Evolutionary conservation across 2,329 filamentous ascomycete genomes (phyloP), one percentile per base, ranked within the genome.

Genomic region (Microcyclosporella mali): DNA sequence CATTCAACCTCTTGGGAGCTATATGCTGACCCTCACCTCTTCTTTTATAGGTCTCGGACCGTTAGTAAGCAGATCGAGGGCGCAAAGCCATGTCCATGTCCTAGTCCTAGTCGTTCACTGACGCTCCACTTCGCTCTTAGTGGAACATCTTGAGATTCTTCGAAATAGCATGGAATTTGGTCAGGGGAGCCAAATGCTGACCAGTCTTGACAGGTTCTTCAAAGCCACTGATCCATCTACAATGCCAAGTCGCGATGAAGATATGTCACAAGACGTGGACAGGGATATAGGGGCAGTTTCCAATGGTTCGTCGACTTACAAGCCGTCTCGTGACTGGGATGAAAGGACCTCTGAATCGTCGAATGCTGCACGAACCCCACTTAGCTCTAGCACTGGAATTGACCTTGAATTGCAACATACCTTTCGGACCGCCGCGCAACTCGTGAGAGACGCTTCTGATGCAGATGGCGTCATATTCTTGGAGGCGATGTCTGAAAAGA

Each of bases 131-230:
- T n/a, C n/a, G n/a, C n/a, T n/a, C n/a, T n/a, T n/a, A n/a, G n/a
- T 81, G 67, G 72, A 79, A 16, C 79, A 84, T 46, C 59, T 85
- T 7, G 78, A 80, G 61, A 55, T 55, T 47, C 45, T 52, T 16
- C 40, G 52, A 29, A 50, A 47, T 8, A 51, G 46, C 14, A 50
- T 41, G 9, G 52, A 52, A 43, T 74, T 71, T 51, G 72, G 67
- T 53, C 71, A 69, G 51, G 74, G 68, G 31, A 77, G 70, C 48
- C 72, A 69, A 53, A 80, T 74, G 64, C 73, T 72, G 31, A 69
- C 72, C 12, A 74, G 75, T 0, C 61, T 81, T 9, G 50, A 48
- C n/a, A 46, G 46, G 14, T 55, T 55, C 39, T 51, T 53, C 17
- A 48, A 55, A 33, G 52, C 46, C 19, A 50, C 52, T 31, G 50